Evolutionary conservation across 2,329 filamentous ascomycete species (phyloP).

Genomic region (Talaromyces sp.): DNA sequence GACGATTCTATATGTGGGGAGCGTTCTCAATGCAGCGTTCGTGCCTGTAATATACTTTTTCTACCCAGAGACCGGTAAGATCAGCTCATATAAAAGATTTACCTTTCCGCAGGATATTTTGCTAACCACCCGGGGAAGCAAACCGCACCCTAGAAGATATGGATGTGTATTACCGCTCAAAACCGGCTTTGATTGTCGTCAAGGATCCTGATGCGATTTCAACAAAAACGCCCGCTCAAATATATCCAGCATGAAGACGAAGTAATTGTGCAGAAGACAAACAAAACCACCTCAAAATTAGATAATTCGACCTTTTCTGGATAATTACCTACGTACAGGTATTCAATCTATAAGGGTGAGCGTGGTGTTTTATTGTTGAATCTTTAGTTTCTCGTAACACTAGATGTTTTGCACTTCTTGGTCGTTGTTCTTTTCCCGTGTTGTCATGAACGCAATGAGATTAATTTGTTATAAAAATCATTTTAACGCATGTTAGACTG

Average conservation of each 20-base stretch:
- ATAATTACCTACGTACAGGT: no score
- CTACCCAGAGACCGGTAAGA: conserved; percentile 14
- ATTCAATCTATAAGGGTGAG: no score
- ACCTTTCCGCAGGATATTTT: not conserved
- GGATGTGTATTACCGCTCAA: conserved; percentile 27
- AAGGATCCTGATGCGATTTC: conserved; percentile 43
- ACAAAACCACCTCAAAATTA: no score
- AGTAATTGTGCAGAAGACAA: no score
- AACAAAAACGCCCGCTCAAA: conserved; percentile 39
- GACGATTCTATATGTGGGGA: conserved; percentile 18
- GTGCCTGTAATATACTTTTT: conserved; percentile 18
- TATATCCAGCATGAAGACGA: conserved; percentile 41
- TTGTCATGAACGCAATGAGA: not conserved
- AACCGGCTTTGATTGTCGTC: conserved; percentile 39
- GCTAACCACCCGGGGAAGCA: not conserved
- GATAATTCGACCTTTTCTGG: no score
- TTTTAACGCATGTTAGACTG: not conserved
- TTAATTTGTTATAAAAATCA: not conserved
- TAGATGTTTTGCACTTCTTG: no score
- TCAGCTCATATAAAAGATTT: no score
- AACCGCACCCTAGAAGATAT: conserved; percentile 20
- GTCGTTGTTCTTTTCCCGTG: no score
- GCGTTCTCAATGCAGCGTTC: conserved; percentile 16
- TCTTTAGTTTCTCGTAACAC: no score
- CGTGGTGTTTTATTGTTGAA: no score